Conservation (phyloP, 345 rosid species). For the Hibiscus mutabilis region DNA sequence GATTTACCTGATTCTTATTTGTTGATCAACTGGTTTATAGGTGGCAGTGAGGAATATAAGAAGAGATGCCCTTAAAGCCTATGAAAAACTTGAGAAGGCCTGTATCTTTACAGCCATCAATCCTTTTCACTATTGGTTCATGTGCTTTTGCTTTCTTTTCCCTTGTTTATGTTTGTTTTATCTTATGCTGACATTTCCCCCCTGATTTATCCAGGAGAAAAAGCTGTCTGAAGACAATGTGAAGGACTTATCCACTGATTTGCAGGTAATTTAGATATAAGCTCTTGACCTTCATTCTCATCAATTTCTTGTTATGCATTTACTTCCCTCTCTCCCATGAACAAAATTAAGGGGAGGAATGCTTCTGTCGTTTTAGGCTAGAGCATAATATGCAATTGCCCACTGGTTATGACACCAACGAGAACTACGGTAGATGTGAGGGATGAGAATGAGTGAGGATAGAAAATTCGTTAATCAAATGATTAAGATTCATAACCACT, state of each 20-base stretch:
- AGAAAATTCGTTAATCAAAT: too few species aligned
- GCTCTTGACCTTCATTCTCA: background rate
- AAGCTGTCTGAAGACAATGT: conserved; percentile 97
- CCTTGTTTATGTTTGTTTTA: background rate
- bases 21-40: conserved; percentile 27
- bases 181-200: background rate
- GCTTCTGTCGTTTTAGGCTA: background rate
- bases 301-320: background rate
- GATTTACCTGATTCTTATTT: conserved; percentile 1
- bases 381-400: background rate
- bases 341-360: background rate
- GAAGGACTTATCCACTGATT: conserved; percentile 81
- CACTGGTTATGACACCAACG: background rate
- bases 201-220: conserved; percentile 48
- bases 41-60: conserved; percentile 90
- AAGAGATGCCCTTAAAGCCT: conserved; percentile 86
- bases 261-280: conserved; percentile 52
- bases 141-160: background rate
- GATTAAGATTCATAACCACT: too few species aligned
- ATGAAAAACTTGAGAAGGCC: conserved; percentile 93
- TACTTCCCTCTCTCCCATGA: background rate
- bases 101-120: background rate
- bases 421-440: background rate
- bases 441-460: too few species aligned
- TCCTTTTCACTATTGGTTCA: background rate